phyloP scores from a whole-genome alignment of 1,284 basidiomycete species.

The Sphagnurus paluster region DNA sequence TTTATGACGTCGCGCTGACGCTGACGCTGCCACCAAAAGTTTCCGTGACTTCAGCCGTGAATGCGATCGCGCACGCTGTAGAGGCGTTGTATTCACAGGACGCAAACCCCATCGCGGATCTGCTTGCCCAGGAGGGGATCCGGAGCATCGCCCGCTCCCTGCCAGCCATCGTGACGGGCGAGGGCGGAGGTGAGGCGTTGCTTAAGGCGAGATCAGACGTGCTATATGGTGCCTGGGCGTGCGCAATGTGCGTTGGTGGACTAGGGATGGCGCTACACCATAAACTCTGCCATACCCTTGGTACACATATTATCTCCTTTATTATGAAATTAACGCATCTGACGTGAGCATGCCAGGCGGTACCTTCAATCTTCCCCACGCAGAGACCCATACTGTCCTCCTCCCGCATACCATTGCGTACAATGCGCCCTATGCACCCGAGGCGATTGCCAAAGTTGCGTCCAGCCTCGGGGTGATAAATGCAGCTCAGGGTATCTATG shows the following conservation, averaged over 20 bases:
- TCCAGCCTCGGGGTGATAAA: slow-evolving; percentile 30
- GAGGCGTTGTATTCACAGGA: slow-evolving; percentile 42
- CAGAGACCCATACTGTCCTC: slow-evolving; percentile 48
- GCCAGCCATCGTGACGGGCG: slow-evolving; percentile 28
- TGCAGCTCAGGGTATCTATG: slow-evolving; percentile 39
- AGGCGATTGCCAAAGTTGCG: slow-evolving; percentile 36
- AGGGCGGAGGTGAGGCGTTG: slow-evolving; percentile 27
- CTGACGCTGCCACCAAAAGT: slow-evolving; percentile 39
- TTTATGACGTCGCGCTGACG: slow-evolving; percentile 47
- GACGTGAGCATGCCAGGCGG: slow-evolving; percentile 24
- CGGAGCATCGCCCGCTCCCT: slow-evolving; percentile 34
- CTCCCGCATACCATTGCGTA: slow-evolving; percentile 46
- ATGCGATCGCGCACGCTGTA: slow-evolving; percentile 47
- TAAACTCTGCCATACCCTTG: slow-evolving; percentile 47
- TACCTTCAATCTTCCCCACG: slow-evolving; percentile 44
- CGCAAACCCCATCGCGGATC: slow-evolving; percentile 41
- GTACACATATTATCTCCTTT: slow-evolving; percentile 17
- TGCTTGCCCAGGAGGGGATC: slow-evolving; percentile 42
- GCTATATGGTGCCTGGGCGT: slow-evolving; percentile 43
- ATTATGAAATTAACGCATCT: not conserved
- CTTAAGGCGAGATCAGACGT: slow-evolving; percentile 39
- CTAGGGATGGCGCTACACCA: slow-evolving; percentile 47
- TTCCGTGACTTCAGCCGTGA: slow-evolving; percentile 43
- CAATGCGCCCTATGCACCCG: slow-evolving; percentile 36
- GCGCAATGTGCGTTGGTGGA: slow-evolving; percentile 38